phyloP scores from a whole-genome alignment of 2,329 filamentous ascomycete genomes.

The Cladosporium sp. region DNA sequence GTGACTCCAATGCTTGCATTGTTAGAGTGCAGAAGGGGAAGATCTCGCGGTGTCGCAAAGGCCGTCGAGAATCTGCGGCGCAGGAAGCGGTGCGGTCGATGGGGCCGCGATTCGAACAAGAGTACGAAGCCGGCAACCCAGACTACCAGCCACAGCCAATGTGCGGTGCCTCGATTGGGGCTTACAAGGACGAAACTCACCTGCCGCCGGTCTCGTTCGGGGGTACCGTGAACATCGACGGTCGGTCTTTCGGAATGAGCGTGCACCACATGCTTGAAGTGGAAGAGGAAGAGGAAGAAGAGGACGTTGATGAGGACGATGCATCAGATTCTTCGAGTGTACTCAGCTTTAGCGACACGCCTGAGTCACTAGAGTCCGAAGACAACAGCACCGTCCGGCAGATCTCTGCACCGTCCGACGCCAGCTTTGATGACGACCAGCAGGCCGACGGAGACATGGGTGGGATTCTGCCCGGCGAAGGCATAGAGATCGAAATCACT shows the following conservation, averaged over 20 bases:
- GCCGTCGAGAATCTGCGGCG: constrained; percentile 11
- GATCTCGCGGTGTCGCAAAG: constrained; percentile 18
- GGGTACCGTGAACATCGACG: constrained; percentile 77
- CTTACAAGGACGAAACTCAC: constrained; percentile 78
- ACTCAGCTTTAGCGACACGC: constrained; percentile 41
- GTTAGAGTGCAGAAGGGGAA: constrained; percentile 64
- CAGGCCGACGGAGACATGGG: constrained; percentile 59
- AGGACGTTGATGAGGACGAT: constrained; percentile 35
- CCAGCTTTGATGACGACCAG: constrained; percentile 46
- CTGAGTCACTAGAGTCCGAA: constrained; percentile 53
- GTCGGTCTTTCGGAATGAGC: constrained; percentile 84
- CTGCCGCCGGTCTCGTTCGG: constrained; percentile 87
- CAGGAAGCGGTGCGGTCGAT: constrained; percentile 4
- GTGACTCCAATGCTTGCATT: constrained; percentile 58
- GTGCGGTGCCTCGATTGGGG: constrained; percentile 89
- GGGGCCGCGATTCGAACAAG: constrained; percentile 11
- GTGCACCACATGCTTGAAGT: constrained; percentile 91
- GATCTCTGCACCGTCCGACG: constrained; percentile 11
- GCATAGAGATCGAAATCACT: constrained; percentile 73
- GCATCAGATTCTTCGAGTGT: constrained; percentile 25
- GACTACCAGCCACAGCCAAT: constrained; percentile 71
- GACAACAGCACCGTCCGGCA: constrained; percentile 36
- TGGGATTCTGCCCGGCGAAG: constrained; percentile 67
- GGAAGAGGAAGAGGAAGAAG: constrained; percentile 47
- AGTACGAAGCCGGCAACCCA: constrained; percentile 53